Evolutionary conservation across 352 stramenopile genomes (phyloP), one percentile per base, ranked within the genome.

Genomic region (Globisporangium viniferum): DNA sequence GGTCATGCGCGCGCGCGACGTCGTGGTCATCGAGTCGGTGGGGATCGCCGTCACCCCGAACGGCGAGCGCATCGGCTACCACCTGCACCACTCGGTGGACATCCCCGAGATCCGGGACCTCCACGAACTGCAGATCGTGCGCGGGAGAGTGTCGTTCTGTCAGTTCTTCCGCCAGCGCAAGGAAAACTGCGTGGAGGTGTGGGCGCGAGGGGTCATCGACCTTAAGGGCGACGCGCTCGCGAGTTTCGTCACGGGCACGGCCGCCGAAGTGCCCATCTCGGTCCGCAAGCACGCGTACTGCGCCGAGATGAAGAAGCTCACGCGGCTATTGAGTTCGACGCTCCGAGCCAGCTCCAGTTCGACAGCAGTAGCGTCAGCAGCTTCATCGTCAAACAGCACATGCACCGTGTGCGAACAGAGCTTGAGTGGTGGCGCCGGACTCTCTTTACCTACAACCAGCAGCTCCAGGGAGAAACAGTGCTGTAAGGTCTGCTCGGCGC

Each of bases 281-380:
- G 5, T 54, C 46, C 10, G n/a, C 2, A 54, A 54, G 20, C 46
- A 54, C 20, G 46, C 10, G 46, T 20, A 54, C 20, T 54, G 71
- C 89, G 33, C 58, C 89, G 33, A 39, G 33, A 39, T 39, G 33
- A 39, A 39, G 33, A 39, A 39, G 8, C 33, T 39, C 33, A 39
- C 33, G 33, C 33, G 33, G 33, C 0, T 35, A 0, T 6, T 35
- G 31, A 35, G 31, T 35, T 41, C 35, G 35, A 41, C 35, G 10
- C 35, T 14, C 35, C 35, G 35, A 41, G 9, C 14, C 9, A 41
- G 35, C 35, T 41, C 10, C 35, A 41, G 35, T 4, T 41, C 35
- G 35, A 44, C 36, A 44, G 36, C 12, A 44, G 14, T 31, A 4
- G 29, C 29, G 24, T 0, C 36, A 44, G 36, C 14, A 44, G 14